Conservation (phyloP, 2,329 filamentous ascomycete species). For the Calonectria multiphialidica region DNA sequence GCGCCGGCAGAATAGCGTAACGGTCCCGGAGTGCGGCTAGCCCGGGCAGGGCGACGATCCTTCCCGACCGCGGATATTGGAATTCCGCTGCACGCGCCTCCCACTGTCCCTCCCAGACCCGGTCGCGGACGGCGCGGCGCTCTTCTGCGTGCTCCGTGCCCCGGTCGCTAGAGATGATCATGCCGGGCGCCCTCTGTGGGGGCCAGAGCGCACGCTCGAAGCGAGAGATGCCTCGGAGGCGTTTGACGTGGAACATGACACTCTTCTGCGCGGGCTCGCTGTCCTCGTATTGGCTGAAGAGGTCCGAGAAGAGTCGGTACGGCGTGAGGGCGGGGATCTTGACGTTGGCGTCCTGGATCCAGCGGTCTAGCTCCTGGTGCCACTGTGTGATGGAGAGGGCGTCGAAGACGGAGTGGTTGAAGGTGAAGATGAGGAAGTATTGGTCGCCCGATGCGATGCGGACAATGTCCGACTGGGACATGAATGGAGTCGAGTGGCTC, state of each 20-base stretch:
- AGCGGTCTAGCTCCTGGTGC: slow-evolving; percentile 48
- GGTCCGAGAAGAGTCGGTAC: slow-evolving; percentile 48
- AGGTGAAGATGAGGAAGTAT: slow-evolving; percentile 44
- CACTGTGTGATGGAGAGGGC: slow-evolving; percentile 48
- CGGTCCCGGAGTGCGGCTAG: slow-evolving; percentile 38
- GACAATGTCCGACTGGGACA: slow-evolving; percentile 47
- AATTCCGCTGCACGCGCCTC: slow-evolving; percentile 37
- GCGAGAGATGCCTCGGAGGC: slow-evolving; percentile 51
- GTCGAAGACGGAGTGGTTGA: slow-evolving; percentile 52
- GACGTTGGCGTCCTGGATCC: slow-evolving; percentile 38
- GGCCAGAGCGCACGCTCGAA: slow-evolving; percentile 49
- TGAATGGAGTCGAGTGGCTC: slow-evolving; percentile 41
- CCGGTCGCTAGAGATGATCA: slow-evolving; percentile 49
- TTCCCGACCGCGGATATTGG: slow-evolving; percentile 46
- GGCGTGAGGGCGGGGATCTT: slow-evolving; percentile 40
- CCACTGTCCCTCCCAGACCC: slow-evolving; percentile 48
- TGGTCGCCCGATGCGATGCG: slow-evolving; percentile 26
- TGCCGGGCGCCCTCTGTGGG: slow-evolving; percentile 46
- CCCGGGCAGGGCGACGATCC: slow-evolving; percentile 43
- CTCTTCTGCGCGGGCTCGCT: slow-evolving; percentile 43
- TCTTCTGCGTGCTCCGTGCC: slow-evolving; percentile 30
- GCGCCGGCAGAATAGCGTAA: slow-evolving; percentile 40
- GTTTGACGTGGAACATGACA: slow-evolving; percentile 45
- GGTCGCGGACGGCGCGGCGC: slow-evolving; percentile 36
- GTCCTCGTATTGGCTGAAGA: slow-evolving; percentile 46